Conservation (phyloP, 495 filamentous ascomycete genomes). For the Endocarpon pusillum region DNA sequence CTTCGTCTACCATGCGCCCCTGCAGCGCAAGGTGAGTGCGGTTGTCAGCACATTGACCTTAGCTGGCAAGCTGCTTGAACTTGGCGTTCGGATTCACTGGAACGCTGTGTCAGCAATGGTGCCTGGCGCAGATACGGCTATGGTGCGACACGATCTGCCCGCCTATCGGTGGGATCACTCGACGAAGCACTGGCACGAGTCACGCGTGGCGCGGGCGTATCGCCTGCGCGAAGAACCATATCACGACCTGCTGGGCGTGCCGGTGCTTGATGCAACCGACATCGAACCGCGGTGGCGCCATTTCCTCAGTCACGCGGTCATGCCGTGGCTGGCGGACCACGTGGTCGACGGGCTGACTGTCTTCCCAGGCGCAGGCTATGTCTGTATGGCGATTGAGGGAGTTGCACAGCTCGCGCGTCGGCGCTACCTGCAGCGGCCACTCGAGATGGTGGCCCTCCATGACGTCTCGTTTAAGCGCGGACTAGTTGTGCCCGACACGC, state of each 20-base stretch:
- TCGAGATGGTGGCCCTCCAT: not conserved
- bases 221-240: conserved; percentile 27
- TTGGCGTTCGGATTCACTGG: conserved; percentile 10
- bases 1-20: conserved; percentile 8
- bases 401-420: too few species aligned
- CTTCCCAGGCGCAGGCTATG: conserved; percentile 43
- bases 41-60: conserved; percentile 11
- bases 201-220: conserved; percentile 32
- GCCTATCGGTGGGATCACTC: conserved; percentile 29
- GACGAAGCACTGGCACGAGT: conserved; percentile 22
- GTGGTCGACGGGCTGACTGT: conserved; percentile 25
- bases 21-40: conserved; percentile 12
- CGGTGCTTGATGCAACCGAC: conserved; percentile 11
- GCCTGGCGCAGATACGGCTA: conserved; percentile 10
- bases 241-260: conserved; percentile 36
- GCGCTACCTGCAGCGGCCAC: too few species aligned
- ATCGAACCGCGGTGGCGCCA: conserved; percentile 21
- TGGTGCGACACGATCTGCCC: conserved; percentile 22
- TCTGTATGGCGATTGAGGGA: conserved; percentile 38
- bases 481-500: not conserved
- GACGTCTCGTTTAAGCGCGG: not conserved
- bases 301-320: conserved; percentile 15
- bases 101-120: conserved; percentile 12
- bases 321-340: conserved; percentile 27
- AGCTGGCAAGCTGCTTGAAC: conserved; percentile 12